phyloP scores from a whole-genome alignment of 139 green algal species.

The Limnomonas spitsbergensis region DNA sequence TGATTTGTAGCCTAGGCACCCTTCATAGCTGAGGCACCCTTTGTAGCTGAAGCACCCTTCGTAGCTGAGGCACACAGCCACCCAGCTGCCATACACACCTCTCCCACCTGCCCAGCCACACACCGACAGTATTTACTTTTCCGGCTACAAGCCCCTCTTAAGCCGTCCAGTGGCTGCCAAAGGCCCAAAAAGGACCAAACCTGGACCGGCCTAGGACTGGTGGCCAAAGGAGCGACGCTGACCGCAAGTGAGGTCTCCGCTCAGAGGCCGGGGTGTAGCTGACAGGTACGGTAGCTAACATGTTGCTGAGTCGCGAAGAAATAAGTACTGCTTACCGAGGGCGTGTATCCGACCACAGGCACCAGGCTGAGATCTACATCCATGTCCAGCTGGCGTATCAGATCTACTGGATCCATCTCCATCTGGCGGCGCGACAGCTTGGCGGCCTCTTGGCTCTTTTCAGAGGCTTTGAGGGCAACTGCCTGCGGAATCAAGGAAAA shows the following conservation, averaged over 20 bases:
- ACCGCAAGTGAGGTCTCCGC: no score
- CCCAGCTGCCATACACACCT: background rate
- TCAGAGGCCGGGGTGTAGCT: no score
- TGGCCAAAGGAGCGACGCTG: background rate
- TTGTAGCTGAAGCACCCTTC: background rate
- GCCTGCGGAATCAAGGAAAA: background rate
- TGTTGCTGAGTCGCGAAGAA: no score
- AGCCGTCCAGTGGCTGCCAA: no score
- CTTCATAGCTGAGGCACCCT: no score
- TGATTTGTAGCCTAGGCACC: no score
- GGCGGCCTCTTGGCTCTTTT: background rate
- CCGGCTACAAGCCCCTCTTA: no score
- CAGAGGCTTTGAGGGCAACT: background rate
- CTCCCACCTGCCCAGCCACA: no score
- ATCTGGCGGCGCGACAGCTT: constrained; percentile 29
- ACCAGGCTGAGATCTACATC: constrained; percentile 31
- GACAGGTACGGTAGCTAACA: no score
- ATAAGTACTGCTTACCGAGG: background rate
- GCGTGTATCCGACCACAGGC: background rate
- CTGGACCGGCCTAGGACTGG: background rate
- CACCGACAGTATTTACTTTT: no score
- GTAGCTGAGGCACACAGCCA: background rate
- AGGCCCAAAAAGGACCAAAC: no score
- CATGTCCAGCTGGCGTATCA: constrained; percentile 36
- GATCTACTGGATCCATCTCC: constrained; percentile 33